Conservation (phyloP, 306 rosid genomes). For the Oxytropis ochrocephala region DNA sequence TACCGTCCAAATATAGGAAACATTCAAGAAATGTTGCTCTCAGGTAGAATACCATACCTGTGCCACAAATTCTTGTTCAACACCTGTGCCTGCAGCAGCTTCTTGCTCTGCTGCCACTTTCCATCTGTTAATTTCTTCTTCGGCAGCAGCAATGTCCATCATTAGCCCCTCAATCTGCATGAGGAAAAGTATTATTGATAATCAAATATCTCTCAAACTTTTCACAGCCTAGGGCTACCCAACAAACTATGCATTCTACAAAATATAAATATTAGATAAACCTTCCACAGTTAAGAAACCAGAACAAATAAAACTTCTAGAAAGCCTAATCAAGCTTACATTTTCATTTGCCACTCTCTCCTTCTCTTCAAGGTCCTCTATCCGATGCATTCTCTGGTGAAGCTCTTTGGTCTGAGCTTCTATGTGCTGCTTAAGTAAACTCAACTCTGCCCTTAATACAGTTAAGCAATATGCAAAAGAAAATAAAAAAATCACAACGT, state of each 20-base stretch:
- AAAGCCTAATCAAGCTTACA: constrained; percentile 40
- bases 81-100: constrained; percentile 95
- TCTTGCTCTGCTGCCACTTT: constrained; percentile 97
- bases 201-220: neutral
- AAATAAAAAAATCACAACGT: constrained; percentile 23
- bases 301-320: neutral
- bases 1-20: neutral
- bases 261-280: neutral
- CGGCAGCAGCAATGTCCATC: constrained; percentile 97
- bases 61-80: constrained; percentile 80
- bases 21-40: neutral
- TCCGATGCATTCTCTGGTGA: constrained; percentile 56
- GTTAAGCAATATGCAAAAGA: constrained; percentile 40
- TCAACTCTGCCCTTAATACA: constrained; percentile 85
- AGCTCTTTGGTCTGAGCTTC: constrained; percentile 88
- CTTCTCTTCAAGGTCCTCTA: constrained; percentile 87
- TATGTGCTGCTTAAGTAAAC: constrained; percentile 84
- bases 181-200: constrained; percentile 14
- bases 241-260: neutral
- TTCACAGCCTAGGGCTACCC: neutral
- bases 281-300: neutral
- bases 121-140: constrained; percentile 98
- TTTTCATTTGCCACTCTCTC: constrained; percentile 89
- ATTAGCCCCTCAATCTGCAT: constrained; percentile 91
- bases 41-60: constrained; percentile 61